A percentile compares a stretch with the other conserved stretches of the same genome.
Conservation (phyloP, 1,284 basidiomycete genomes). For the Trametes hirsuta region DNA sequence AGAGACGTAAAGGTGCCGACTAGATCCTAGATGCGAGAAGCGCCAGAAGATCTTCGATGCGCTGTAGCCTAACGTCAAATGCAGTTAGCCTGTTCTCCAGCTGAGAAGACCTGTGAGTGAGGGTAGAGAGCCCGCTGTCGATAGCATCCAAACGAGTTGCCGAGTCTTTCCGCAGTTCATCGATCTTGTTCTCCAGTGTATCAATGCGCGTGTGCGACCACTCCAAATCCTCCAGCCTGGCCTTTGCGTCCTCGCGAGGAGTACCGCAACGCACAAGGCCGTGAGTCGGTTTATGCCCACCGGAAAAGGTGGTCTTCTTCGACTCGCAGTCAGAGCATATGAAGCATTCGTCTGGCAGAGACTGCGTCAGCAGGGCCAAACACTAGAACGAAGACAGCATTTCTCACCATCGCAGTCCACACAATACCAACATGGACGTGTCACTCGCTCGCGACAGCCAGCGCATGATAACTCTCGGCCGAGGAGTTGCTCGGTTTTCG, state of each 20-base stretch:
- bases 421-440: constrained; percentile 28
- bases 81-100: constrained; percentile 1
- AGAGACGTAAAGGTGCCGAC: not conserved
- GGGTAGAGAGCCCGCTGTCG: constrained; percentile 6
- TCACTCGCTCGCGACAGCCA: constrained; percentile 8
- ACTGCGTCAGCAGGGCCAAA: not conserved
- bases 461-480: constrained; percentile 12
- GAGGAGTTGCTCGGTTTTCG: not conserved
- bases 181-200: constrained; percentile 12
- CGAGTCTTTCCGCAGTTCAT: constrained; percentile 3
- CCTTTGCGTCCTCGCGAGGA: constrained; percentile 6
- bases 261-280: constrained; percentile 18
- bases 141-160: constrained; percentile 14
- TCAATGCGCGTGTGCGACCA: constrained; percentile 13
- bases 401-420: constrained; percentile 25
- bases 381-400: not conserved
- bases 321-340: constrained; percentile 20
- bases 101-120: not conserved
- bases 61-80: constrained; percentile 3
- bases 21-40: not conserved
- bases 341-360: constrained; percentile 15
- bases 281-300: constrained; percentile 21
- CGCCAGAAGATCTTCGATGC: constrained; percentile 2
- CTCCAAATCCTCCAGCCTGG: not conserved
- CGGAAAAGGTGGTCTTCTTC: not conserved